Percentiles rank a stretch among this genome's conserved stretches.
Conservation (phyloP, 768 basidiomycete genomes). For the Pleurotus salmoneostramineus region DNA sequence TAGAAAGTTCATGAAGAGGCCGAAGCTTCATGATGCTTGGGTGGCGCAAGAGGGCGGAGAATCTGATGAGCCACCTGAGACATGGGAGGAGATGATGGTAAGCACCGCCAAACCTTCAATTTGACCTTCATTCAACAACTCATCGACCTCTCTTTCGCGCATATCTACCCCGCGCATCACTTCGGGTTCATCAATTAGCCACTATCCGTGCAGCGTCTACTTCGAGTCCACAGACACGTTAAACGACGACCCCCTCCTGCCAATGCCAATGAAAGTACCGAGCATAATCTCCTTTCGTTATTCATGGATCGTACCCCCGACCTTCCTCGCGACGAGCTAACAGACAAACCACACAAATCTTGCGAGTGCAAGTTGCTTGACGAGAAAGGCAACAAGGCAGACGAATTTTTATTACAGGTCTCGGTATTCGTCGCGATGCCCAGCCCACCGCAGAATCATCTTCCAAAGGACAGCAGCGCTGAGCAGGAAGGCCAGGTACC, state of each 20-base stretch:
- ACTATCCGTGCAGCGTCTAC: constrained; percentile 31
- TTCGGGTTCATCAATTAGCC: constrained; percentile 23
- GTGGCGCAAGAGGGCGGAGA: constrained; percentile 27
- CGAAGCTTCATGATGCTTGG: constrained; percentile 46
- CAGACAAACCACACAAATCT: constrained; percentile 7
- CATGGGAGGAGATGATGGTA: constrained; percentile 50
- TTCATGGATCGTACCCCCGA: constrained; percentile 11
- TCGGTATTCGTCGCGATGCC: constrained; percentile 62
- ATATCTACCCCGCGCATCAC: constrained; percentile 8
- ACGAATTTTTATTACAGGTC: constrained; percentile 33
- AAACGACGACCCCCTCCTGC: background rate
- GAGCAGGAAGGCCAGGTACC: background rate
- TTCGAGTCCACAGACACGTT: constrained; percentile 22
- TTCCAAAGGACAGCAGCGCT: background rate
- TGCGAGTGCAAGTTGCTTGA: constrained; percentile 4
- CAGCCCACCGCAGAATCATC: constrained; percentile 17
- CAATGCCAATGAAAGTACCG: constrained; percentile 17
- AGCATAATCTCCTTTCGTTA: constrained; percentile 10
- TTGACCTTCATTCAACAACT: background rate
- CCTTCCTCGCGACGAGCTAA: constrained; percentile 4
- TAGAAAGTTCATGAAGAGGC: constrained; percentile 42
- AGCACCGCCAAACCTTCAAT: constrained; percentile 12
- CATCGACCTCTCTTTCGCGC: background rate
- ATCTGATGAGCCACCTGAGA: background rate
- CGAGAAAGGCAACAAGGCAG: constrained; percentile 7